A percentile compares a stretch with the other conserved stretches of the same genome.
Conservation (phyloP, 805 yeast species). For the Clavispora phyllophila region DNA sequence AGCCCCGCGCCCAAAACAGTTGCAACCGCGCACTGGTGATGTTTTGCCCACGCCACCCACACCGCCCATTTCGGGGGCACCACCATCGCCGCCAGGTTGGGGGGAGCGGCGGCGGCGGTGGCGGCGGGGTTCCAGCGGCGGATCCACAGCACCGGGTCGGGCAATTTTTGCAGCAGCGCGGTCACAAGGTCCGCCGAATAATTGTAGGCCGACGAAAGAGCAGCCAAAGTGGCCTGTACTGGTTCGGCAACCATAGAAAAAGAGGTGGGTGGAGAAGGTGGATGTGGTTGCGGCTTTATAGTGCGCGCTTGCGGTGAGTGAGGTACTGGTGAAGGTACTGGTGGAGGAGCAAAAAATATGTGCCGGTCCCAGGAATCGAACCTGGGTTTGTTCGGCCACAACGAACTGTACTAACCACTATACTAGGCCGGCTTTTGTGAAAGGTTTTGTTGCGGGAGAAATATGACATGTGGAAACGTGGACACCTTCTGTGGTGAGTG, state of each 20-base stretch:
- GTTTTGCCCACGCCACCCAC: not conserved
- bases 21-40: not conserved
- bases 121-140: not conserved
- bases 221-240: conserved; percentile 32
- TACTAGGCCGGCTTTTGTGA: conserved; percentile 39
- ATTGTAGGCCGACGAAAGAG: conserved; percentile 21
- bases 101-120: not conserved
- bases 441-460: not conserved
- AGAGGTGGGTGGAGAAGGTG: not conserved
- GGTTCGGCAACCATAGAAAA: conserved; percentile 41
- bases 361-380: conserved; percentile 52
- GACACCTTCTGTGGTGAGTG: no score
- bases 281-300: not conserved
- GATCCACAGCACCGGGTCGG: conserved; percentile 10
- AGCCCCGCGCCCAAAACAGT: not conserved
- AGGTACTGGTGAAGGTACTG: no score
- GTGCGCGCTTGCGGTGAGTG: no score
- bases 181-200: conserved; percentile 18
- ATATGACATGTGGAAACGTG: no score
- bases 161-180: conserved; percentile 21
- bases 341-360: no score
- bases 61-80: not conserved
- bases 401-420: conserved; percentile 47
- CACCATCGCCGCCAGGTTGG: not conserved
- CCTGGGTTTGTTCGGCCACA: conserved; percentile 49